Evolutionary conservation across 1,284 basidiomycete genomes (phyloP).

Genomic region (Hypsizygus ulmarius): DNA sequence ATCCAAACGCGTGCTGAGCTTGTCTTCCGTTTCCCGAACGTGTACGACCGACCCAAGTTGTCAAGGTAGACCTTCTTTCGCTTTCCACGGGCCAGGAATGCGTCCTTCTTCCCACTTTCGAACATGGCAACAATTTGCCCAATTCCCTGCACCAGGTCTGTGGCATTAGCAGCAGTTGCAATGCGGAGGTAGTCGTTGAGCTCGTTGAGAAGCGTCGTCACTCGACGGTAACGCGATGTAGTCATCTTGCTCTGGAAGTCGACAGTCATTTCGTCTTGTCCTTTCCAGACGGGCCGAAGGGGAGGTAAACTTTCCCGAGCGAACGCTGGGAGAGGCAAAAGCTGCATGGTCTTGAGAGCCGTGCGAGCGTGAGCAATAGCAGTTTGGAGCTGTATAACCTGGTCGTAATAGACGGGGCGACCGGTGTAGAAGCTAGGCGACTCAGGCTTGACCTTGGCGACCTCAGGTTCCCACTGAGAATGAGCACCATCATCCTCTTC

Average conservation of each 20-base stretch:
- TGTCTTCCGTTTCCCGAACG: constrained; percentile 82
- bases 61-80: constrained; percentile 65
- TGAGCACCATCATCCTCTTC: constrained; percentile 12
- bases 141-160: constrained; percentile 56
- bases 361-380: constrained; percentile 59
- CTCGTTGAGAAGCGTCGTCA: constrained; percentile 67
- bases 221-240: constrained; percentile 69
- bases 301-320: constrained; percentile 60
- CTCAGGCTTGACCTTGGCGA: constrained; percentile 34
- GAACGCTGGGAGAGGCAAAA: constrained; percentile 77
- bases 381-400: constrained; percentile 65
- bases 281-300: constrained; percentile 67
- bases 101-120: constrained; percentile 61
- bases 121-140: constrained; percentile 59
- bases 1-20: constrained; percentile 92
- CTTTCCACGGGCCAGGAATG: constrained; percentile 50
- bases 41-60: constrained; percentile 76
- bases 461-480: constrained; percentile 10
- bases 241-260: constrained; percentile 64
- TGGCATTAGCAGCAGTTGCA: constrained; percentile 60
- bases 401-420: constrained; percentile 76
- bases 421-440: constrained; percentile 88
- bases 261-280: constrained; percentile 54
- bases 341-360: constrained; percentile 63
- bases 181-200: constrained; percentile 73